Evolutionary conservation across 345 rosid species (phyloP), one percentile per base, ranked within the genome.

Genomic region (Raphanus raphanistrum): DNA sequence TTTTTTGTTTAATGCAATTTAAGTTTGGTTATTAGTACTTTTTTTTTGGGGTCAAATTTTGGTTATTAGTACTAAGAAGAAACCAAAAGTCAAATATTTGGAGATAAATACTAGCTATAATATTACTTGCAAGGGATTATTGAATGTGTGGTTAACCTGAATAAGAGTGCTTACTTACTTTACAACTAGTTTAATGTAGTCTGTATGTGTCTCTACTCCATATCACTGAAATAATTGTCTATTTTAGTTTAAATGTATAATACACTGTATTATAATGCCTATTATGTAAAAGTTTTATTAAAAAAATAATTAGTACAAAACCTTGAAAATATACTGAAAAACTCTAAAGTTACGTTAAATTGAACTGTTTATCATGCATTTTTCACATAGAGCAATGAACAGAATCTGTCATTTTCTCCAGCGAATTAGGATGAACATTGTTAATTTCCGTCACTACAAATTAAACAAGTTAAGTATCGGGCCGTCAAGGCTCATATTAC

Each of bases 111-210:
- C 60, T 28, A 31, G 31, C 17, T 65, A 26, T 60, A 67, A 33
- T 32, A 68, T 61, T 60, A 48, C 74, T 60, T 48, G 16, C 36
- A 17, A 67, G 16, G 31, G 52, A 68, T n/a, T 76, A 32, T 58
- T 41, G 67, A 29, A 29, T 43, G 60, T 67, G 1, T 43, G 68
- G 16, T 11, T 33, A 32, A 17, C 52, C 28, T 76, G 12, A 68
- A 45, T 43, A 45, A 59, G 33, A 67, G 43, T 29, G 32, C 32
- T 58, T 31, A 32, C 59, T 58, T 58, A 67, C 63, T 50, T 62
- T 26, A 54, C 27, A 54, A 68, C 27, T 61, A 10, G 29, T 48
- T 61, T 25, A 48, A 25, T 10, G 10, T 61, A 32, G 6, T 61
- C 41, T 33, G 4, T 25, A n/a, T 41, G 16, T 41, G 58, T 10